Evolutionary conservation across 1,284 basidiomycete genomes (phyloP), one percentile per base, ranked within the genome.

Genomic region (Pseudozyma hubeiensis): DNA sequence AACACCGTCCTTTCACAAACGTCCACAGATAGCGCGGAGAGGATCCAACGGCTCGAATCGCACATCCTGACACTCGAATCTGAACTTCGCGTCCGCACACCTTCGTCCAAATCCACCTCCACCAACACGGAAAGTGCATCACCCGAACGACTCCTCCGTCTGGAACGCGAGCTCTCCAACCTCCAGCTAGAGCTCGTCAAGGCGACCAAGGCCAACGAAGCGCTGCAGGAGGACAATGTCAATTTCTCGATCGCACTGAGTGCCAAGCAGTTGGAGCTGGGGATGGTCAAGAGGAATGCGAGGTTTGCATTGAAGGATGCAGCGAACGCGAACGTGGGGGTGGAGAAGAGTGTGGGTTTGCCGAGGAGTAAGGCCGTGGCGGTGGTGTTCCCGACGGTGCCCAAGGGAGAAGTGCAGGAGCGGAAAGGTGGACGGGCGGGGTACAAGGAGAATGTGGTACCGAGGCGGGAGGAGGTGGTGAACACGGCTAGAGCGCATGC

Each of bases 261-360:
- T 7, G 78, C 79, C 24, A 78, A 77, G 30, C 62, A 78, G 58
- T 57, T 75, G 45, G 80, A 77, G 40, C 57, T 79, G 37, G 73
- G 71, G 7, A 66, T 80, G 66, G 65, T 80, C 6, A 80, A 81
- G 53, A 56, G 78, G 7, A 67, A 68, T 34, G 72, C 69, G 4
- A 31, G 66, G 29, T 65, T 72, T 47, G 76, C 70, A 24, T 43
- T 75, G 19, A 73, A 73, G 56, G 34, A 50, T 47, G 51, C 57
- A 9, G 39, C 50, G 6, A 16, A 50, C 7, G 30, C 17, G 16
- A 3, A 43, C 1, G 17, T 13, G 13, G 44, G 29, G n/a, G 52
- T n/a, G 11, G 19, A 19, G 6, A 17, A 13, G 11, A 35, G 41
- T 14, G 46, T 51, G 5, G 44, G 58, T 14, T 39, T 60, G 39